Conservation (phyloP, 75 land plant species). For the Picea sitchensis region DNA sequence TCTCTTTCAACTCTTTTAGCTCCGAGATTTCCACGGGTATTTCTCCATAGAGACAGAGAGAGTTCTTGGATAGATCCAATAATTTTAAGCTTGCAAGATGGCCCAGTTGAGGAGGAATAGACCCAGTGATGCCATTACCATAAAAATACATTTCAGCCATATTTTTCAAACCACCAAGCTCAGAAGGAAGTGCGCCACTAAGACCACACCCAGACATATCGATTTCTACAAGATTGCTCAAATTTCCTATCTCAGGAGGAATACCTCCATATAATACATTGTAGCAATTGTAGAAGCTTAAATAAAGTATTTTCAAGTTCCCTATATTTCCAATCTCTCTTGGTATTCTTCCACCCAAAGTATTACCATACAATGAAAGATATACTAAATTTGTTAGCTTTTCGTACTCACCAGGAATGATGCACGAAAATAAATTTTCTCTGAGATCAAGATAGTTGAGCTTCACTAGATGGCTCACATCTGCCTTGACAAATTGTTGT, state of each 20-base stretch:
- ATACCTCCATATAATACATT: slow-evolving; percentile 52
- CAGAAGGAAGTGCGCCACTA: slow-evolving; percentile 49
- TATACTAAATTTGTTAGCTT: slow-evolving; percentile 37
- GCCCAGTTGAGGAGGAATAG: slow-evolving; percentile 61
- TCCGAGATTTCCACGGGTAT: slow-evolving; percentile 47
- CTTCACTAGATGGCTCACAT: slow-evolving; percentile 28
- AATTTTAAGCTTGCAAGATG: slow-evolving; percentile 40
- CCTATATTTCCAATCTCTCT: slow-evolving; percentile 57
- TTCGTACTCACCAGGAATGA: slow-evolving; percentile 62
- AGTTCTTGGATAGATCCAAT: slow-evolving; percentile 60
- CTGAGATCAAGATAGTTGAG: slow-evolving; percentile 65
- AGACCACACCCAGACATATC: slow-evolving; percentile 62
- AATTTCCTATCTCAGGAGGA: slow-evolving; percentile 56
- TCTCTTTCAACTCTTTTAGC: slow-evolving; percentile 43
- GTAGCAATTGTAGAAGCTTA: slow-evolving; percentile 60
- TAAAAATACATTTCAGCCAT: slow-evolving; percentile 55
- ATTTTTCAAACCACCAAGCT: slow-evolving; percentile 38
- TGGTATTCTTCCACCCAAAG: slow-evolving; percentile 65
- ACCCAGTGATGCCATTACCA: slow-evolving; percentile 51
- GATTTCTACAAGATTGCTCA: slow-evolving; percentile 46
- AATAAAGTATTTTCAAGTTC: slow-evolving; percentile 46
- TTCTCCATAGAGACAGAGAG: slow-evolving; percentile 43
- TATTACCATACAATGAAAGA: slow-evolving; percentile 65
- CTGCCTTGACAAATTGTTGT: slow-evolving; percentile 62
- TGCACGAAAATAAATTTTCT: slow-evolving; percentile 71